Percentiles rank a stretch among this genome's conserved stretches.
phyloP scores from a whole-genome alignment of 345 rosid species.

The Populus davidiana region DNA sequence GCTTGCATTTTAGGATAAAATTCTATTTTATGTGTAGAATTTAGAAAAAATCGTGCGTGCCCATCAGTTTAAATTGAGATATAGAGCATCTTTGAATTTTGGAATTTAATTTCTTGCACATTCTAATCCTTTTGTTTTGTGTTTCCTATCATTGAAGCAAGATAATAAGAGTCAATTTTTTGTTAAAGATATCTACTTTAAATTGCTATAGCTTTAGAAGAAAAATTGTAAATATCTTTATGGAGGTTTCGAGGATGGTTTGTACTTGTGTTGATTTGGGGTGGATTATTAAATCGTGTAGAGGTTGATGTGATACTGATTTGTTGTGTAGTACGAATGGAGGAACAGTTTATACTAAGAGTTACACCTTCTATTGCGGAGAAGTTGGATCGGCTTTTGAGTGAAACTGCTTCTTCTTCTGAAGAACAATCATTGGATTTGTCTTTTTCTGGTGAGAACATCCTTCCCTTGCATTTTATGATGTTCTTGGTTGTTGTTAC shows the following conservation, averaged over 20 bases:
- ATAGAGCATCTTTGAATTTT: neutral
- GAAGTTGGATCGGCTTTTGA: slow-evolving; percentile 66
- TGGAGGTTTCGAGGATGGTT: neutral
- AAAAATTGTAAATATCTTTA: neutral
- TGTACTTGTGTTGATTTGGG: neutral
- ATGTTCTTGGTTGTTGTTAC: neutral
- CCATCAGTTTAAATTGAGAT: neutral
- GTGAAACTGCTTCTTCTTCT: slow-evolving; percentile 56
- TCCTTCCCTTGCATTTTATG: neutral
- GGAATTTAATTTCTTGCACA: neutral
- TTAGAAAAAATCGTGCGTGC: neutral
- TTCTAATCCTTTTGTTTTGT: neutral
- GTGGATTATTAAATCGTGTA: neutral
- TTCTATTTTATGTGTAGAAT: neutral
- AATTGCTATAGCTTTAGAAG: neutral
- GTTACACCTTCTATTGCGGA: slow-evolving; percentile 90
- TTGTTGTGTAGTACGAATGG: slow-evolving; percentile 42
- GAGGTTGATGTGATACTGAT: neutral
- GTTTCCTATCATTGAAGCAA: neutral
- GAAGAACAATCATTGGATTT: slow-evolving; percentile 84
- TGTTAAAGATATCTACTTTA: neutral
- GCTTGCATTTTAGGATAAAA: neutral
- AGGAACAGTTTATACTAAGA: slow-evolving; percentile 91
- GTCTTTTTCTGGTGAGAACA: slow-evolving; percentile 60
- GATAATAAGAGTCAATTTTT: neutral